Evolutionary conservation across 176 grass and related monocot genomes (phyloP).

Genomic region (Typha latifolia): DNA sequence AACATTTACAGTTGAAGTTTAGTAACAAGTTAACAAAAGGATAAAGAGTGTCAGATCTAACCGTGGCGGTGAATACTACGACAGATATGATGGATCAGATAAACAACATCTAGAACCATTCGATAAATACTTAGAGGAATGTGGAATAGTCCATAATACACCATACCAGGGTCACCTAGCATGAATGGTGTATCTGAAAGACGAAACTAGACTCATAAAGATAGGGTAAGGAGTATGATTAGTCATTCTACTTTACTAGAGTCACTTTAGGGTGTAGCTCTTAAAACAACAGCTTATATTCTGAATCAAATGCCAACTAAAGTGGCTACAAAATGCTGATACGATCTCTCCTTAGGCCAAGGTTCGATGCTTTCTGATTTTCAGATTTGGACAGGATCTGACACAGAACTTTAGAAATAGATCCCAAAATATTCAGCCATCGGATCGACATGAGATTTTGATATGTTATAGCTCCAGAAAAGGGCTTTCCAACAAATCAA

Average conservation of each 20-base stretch:
- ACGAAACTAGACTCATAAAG: not conserved
- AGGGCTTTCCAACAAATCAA: too few relatives aligned
- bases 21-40: not conserved
- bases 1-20: not conserved
- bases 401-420: too few relatives aligned
- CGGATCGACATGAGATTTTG: too few relatives aligned
- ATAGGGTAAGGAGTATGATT: not conserved
- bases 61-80: not conserved
- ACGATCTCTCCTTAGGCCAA: too few relatives aligned
- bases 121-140: slow-evolving; percentile 2
- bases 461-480: too few relatives aligned
- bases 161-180: not conserved
- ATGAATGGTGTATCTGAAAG: slow-evolving; percentile 1
- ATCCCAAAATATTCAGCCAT: too few relatives aligned
- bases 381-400: too few relatives aligned
- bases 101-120: not conserved
- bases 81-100: not conserved
- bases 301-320: too few relatives aligned
- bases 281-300: too few relatives aligned
- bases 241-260: too few relatives aligned
- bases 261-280: not conserved
- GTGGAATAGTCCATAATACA: not conserved
- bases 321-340: too few relatives aligned
- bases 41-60: not conserved
- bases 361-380: too few relatives aligned